Conservation (phyloP, 164 flowering plant species). For the Malania oleifera region DNA sequence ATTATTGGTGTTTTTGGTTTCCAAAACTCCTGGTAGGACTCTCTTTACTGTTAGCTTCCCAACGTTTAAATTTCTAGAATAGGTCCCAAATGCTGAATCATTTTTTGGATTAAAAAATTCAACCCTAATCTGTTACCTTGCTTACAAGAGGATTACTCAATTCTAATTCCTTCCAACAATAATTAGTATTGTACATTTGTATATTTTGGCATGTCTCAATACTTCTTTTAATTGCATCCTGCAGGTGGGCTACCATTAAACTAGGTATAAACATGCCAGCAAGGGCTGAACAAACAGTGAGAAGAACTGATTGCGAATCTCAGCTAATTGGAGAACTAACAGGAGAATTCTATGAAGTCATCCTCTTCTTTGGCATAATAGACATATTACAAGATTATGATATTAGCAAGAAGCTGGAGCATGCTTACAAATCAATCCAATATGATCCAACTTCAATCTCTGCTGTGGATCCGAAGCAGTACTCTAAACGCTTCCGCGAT, state of each 20-base stretch:
- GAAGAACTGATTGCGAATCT: conserved; percentile 35
- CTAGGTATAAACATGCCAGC: conserved; percentile 79
- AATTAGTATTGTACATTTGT: neutral
- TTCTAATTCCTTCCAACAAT: no score
- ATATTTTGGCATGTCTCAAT: neutral
- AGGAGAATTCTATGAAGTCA: conserved; percentile 51
- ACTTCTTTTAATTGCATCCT: neutral
- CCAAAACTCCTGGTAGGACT: no score
- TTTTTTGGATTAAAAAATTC: neutral
- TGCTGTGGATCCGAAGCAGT: conserved; percentile 77
- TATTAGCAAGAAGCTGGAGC: conserved; percentile 81
- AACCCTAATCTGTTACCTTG: neutral
- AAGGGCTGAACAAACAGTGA: conserved; percentile 53
- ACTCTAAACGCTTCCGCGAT: conserved; percentile 70
- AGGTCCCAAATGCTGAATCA: no score
- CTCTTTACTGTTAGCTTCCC: no score
- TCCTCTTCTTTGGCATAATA: conserved; percentile 73
- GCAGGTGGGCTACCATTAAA: conserved; percentile 52
- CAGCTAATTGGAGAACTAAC: conserved; percentile 47
- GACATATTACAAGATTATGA: conserved; percentile 85
- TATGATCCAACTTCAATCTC: conserved; percentile 77
- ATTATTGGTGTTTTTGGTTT: no score
- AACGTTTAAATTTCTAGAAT: no score
- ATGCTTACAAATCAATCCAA: conserved; percentile 78
- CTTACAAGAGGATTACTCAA: no score